Base-by-base conservation (phyloP, 345 rosid species). In the Barbarea vulgaris region DNA sequence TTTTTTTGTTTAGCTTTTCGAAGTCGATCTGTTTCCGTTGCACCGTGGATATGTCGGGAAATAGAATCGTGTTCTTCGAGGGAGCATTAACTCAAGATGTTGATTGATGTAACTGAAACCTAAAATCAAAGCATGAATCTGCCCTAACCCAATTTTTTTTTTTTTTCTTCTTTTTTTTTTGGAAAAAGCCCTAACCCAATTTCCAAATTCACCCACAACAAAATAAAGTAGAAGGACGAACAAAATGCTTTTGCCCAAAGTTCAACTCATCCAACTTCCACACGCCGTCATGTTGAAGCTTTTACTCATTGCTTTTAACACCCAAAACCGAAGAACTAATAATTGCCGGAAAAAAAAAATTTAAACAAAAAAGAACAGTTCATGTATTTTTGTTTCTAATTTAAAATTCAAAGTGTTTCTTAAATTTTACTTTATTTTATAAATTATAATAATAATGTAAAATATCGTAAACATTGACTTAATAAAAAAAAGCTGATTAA, bases 51-150 rank as follows among this genome's bases (percentile, higher is more conserved):
- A 60, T 68, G 74, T 60, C 24, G 36, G 39, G 74, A 1, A 3
- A n/a, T n/a, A 3, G 30, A 76, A 53, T 69, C 74, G 41, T 60
- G 58, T 76, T 76, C 75, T 69, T 76, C 50, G 50, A 76, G 64
- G 57, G 70, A 69, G 74, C 70, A 69, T 69, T 69, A 60, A 76
- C 57, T 42, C 15, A 52, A 52, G 70, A 76, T 61, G 79, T 76
- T 61, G 79, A 76, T 68, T 76, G 79, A 68, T 76, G 74, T 68
- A 60, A 60, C 30, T 67, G 27, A 67, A 69, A 68, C 75, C 80
- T 69, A 69, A 62, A 62, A 42, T 33, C 37, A 63, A 54, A 62
- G 64, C 75, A 62, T 76, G 75, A 62, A 62, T 76, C 55, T 71
- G 56, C 33, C 67, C 46, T 36, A 57, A 70, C 52, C 52, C 14